Conservation (phyloP, 768 basidiomycete species). For the Mycena maculata region DNA sequence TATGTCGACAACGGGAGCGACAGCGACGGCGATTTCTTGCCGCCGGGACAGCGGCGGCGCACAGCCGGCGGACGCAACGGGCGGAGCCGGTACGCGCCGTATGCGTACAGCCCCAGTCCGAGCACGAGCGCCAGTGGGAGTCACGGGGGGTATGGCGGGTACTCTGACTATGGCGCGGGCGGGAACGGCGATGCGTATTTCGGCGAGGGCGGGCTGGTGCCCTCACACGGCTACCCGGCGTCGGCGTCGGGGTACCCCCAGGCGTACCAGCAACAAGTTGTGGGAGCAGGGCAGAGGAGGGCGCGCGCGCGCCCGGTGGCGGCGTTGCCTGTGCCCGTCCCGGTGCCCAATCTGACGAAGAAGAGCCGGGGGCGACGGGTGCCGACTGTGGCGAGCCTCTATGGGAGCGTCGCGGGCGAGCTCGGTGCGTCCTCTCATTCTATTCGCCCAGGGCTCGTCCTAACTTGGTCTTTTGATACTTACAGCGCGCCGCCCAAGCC, state of each 20-base stretch:
- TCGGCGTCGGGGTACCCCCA: too few species aligned
- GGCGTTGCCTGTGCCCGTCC: slow-evolving; percentile 54
- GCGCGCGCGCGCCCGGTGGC: slow-evolving; percentile 38
- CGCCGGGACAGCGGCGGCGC: not conserved
- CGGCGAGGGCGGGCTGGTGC: not conserved
- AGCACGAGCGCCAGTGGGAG: slow-evolving; percentile 4
- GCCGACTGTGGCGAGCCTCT: slow-evolving; percentile 49
- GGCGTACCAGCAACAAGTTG: too few species aligned
- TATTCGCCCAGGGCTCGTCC: too few species aligned
- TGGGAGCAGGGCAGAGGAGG: too few species aligned
- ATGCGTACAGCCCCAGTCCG: slow-evolving; percentile 13
- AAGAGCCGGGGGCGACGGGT: slow-evolving; percentile 71
- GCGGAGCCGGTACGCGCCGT: slow-evolving; percentile 28
- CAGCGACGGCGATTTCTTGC: slow-evolving; percentile 38
- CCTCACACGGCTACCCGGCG: too few species aligned
- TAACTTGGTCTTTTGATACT: too few species aligned
- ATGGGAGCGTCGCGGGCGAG: slow-evolving; percentile 14
- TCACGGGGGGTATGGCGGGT: not conserved
- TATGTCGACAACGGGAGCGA: slow-evolving; percentile 35
- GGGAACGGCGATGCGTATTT: not conserved
- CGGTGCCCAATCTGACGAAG: slow-evolving; percentile 74
- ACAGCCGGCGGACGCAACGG: too few species aligned
- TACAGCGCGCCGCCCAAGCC: not conserved
- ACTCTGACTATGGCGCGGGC: not conserved
- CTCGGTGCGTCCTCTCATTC: not conserved